Evolutionary conservation across 306 rosid genomes (phyloP).

Genomic region (Sicyos edulis): DNA sequence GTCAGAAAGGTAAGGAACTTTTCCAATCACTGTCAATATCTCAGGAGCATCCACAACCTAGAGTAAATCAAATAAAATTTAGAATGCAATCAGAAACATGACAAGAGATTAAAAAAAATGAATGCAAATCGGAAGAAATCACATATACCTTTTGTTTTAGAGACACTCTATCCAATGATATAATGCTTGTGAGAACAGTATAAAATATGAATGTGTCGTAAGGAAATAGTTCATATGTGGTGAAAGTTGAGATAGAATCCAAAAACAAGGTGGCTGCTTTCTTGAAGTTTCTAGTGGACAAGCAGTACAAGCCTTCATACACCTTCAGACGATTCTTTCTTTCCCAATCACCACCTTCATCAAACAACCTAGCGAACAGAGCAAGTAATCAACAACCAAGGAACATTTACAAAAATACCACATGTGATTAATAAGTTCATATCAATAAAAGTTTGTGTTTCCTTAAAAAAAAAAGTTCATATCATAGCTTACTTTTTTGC

Average conservation of each 20-base stretch:
- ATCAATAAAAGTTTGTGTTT: too few species aligned
- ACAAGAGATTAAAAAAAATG: neutral
- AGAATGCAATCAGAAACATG: neutral
- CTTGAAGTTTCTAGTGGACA: slow-evolving; percentile 88
- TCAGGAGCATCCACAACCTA: slow-evolving; percentile 98
- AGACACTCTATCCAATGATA: slow-evolving; percentile 90
- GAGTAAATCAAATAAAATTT: neutral
- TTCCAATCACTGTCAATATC: slow-evolving; percentile 88
- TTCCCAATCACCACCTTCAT: slow-evolving; percentile 99
- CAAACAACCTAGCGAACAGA: slow-evolving; percentile 66
- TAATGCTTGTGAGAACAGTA: slow-evolving; percentile 90
- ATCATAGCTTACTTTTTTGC: slow-evolving; percentile 60
- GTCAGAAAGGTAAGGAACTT: slow-evolving; percentile 71
- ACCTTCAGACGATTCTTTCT: slow-evolving; percentile 93
- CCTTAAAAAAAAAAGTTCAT: too few species aligned
- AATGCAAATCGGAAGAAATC: slow-evolving; percentile 10
- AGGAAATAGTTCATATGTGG: slow-evolving; percentile 83
- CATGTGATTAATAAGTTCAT: slow-evolving; percentile 2
- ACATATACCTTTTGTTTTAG: slow-evolving; percentile 72
- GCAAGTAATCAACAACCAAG: slow-evolving; percentile 29
- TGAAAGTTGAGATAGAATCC: slow-evolving; percentile 94
- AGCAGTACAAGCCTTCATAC: slow-evolving; percentile 85
- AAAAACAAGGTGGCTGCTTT: slow-evolving; percentile 77
- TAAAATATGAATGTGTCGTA: slow-evolving; percentile 87
- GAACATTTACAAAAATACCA: slow-evolving; percentile 11